Evolutionary conservation across 306 rosid genomes (phyloP), one percentile per base, ranked within the genome.

Genomic region (Castanospermum australe): DNA sequence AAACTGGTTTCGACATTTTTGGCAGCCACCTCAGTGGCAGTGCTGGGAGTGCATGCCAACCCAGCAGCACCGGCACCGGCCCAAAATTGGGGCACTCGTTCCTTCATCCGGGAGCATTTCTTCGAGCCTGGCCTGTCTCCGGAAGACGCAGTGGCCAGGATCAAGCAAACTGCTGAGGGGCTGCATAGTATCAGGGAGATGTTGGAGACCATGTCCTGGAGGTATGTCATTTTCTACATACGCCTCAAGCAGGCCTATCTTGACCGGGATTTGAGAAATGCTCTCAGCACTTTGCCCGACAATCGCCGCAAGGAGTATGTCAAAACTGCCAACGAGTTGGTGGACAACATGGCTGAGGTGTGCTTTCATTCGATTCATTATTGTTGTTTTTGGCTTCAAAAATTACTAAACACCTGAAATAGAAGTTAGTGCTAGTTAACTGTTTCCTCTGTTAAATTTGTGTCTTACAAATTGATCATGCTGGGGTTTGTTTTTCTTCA

Each of bases 201-300:
- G 89, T 67, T 95, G 82, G 99, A 95, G 50, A 88, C 82, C 28
- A 88, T 91, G 95, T 82, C 97, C 11, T 94, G 99, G 99, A 92
- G 97, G 85, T 94, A 95, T 36, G 91, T 92, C 39, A 63, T 95
- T 36, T 95, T 92, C 67, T 92, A 95, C 79, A 87, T 95, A 20
- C 84, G 99, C 0, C 64, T 92, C 0, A 94, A 94, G 50, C 86
- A 91, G 59, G 87, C 94, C 0, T 92, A 94, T 81, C 97, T 95
- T 44, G 86, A 85, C 18, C 97, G 87, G 71, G 99, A 95, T 79
- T 66, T 95, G 85, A 91, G 89, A 72, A 92, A 85, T 51, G 99
- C 94, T 14, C 60, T 86, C 82, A 8, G 84, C 11, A 81, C 86
- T 6, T 72, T 92, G 89, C 97, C 97, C 0, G 83, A 88, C 39